Conservation (phyloP, 352 stramenopile species). For the Elongisporangium undulatum region DNA sequence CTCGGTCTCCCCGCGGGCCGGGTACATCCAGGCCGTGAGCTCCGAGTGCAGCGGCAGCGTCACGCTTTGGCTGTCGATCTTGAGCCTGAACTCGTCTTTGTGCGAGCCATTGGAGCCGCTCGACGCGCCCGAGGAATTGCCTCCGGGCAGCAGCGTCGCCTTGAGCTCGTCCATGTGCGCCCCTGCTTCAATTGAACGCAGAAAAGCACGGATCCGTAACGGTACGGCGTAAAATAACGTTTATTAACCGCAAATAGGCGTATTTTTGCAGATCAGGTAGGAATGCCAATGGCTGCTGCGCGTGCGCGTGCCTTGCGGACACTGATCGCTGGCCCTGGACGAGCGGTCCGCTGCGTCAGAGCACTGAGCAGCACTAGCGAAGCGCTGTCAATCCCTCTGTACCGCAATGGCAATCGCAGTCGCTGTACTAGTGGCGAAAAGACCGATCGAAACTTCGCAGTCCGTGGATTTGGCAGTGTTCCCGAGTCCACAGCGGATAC, state of each 20-base stretch:
- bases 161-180: conserved; percentile 43
- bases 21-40: conserved; percentile 37
- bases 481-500: neutral
- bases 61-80: conserved; percentile 4
- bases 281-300: neutral
- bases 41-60: conserved; percentile 13
- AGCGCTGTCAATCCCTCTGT: neutral
- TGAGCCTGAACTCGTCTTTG: conserved; percentile 7
- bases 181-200: neutral
- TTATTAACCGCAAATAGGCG: neutral
- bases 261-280: neutral
- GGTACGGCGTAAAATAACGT: neutral
- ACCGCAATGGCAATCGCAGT: neutral
- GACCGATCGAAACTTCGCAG: neutral
- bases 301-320: neutral
- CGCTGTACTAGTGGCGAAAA: neutral
- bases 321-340: neutral
- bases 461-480: neutral
- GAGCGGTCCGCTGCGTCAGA: neutral
- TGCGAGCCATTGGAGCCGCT: conserved; percentile 1
- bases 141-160: conserved; percentile 23
- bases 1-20: conserved; percentile 28
- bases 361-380: neutral
- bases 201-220: neutral
- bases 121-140: conserved; percentile 9